A percentile compares a stretch with the other conserved stretches of the same genome.
Conservation (phyloP, 2,329 filamentous ascomycete genomes). For the Coleophoma eucalyptorum region DNA sequence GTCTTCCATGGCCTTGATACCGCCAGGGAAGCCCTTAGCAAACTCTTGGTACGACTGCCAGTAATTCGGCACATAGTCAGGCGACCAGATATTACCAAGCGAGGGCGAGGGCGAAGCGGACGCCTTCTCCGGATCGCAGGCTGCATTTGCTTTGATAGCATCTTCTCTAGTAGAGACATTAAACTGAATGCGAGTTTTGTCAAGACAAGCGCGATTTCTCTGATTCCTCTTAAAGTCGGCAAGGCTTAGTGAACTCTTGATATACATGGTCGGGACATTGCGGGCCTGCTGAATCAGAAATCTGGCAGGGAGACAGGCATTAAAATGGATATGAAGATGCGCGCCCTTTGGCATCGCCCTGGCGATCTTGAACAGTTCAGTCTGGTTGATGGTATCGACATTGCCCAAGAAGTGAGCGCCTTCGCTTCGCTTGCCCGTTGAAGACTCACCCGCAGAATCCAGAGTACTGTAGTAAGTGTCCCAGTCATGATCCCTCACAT, state of each 20-base stretch:
- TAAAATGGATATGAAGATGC: slow-evolving; percentile 75
- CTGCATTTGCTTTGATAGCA: background rate
- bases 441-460: slow-evolving; percentile 9
- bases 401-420: slow-evolving; percentile 59
- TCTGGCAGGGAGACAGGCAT: slow-evolving; percentile 62
- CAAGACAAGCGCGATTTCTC: slow-evolving; percentile 25
- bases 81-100: background rate
- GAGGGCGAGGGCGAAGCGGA: background rate
- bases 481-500: slow-evolving; percentile 22
- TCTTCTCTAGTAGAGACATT: slow-evolving; percentile 34
- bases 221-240: slow-evolving; percentile 8
- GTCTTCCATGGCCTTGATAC: slow-evolving; percentile 31
- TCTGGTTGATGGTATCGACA: slow-evolving; percentile 47
- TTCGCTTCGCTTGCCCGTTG: slow-evolving; percentile 15
- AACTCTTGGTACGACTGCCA: slow-evolving; percentile 45
- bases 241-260: slow-evolving; percentile 57
- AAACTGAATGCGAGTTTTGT: slow-evolving; percentile 49
- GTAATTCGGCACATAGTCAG: slow-evolving; percentile 11
- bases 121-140: background rate
- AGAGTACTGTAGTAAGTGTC: slow-evolving; percentile 18
- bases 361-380: slow-evolving; percentile 53
- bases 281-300: slow-evolving; percentile 54
- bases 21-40: slow-evolving; percentile 16
- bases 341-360: slow-evolving; percentile 64
- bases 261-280: slow-evolving; percentile 61